Evolutionary conservation across 768 basidiomycete genomes (phyloP), one percentile per base, ranked within the genome.

Genomic region (Rhodotorula toruloides): DNA sequence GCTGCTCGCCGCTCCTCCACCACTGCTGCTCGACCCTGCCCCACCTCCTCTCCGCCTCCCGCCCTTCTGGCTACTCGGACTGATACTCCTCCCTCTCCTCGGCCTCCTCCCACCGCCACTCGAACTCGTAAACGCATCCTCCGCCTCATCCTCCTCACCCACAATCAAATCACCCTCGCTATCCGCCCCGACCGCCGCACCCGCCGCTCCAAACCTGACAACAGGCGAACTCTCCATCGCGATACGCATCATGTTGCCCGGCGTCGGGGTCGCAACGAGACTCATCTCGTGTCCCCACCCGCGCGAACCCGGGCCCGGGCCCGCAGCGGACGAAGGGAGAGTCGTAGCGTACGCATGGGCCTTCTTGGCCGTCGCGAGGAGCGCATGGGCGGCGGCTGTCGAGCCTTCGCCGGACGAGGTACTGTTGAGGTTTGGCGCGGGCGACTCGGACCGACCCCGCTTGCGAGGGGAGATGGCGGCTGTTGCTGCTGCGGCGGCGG

Each of bases 331-430:
- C 40, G 55, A 39, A 27, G 29, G 31, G 11, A n/a, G n/a, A n/a
- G n/a, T n/a, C n/a, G n/a, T n/a, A 7, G 50, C 50, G 36, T 36
- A 54, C 43, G 13, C 22, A 37, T 53, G 50, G 19, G 57, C 46
- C 53, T 60, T 63, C 67, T 59, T 68, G 27, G 62, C 62, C 36
- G 63, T 69, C 21, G 60, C 60, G 52, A 63, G 44, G 49, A 69
- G 59, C 8, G 59, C 54, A 37, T 65, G 68, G n/a, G 66, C 66
- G 11, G 66, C 66, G 9, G 46, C 66, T 1, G 66, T 55, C n/a
- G 61, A 58, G 13, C 60, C 61, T 31, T 58, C 53, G 16, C 60
- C 65, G 40, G 31, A 49, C n/a, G 40, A 32, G 6, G 53, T 32
- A 27, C 34, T 32, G 34, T 48, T 29, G 25, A 36, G 29, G 21